Percentiles rank a stretch among this genome's conserved stretches.
These are phyloP conservation scores for Atractiella rhizophila DNA, from an alignment of 768 basidiomycete species.

Conservation along the genomic window DNA sequence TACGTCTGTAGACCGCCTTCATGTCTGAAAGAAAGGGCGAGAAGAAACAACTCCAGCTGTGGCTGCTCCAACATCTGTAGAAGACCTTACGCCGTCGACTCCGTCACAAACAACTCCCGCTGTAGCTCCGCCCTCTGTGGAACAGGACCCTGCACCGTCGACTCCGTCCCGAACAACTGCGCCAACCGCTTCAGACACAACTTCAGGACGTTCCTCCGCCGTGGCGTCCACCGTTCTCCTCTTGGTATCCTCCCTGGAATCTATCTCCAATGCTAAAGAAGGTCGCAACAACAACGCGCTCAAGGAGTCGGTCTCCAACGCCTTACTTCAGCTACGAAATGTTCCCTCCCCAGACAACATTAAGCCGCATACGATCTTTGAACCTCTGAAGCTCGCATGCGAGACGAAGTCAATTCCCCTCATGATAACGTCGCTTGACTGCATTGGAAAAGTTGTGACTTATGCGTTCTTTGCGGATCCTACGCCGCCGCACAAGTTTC, in stretches of 20 bases:
- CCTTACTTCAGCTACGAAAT: constrained; percentile 14
- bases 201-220: constrained; percentile 7
- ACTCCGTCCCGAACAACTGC: too few species aligned
- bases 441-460: constrained; percentile 88
- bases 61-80: too few species aligned
- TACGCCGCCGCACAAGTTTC: constrained; percentile 22
- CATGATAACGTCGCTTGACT: constrained; percentile 88
- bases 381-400: constrained; percentile 85
- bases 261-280: constrained; percentile 15
- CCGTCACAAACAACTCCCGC: too few species aligned
- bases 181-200: too few species aligned
- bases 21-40: too few species aligned
- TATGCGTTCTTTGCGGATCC: constrained; percentile 84
- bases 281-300: constrained; percentile 13
- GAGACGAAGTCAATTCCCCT: constrained; percentile 81
- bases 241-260: constrained; percentile 15
- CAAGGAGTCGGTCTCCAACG: constrained; percentile 14
- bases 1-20: too few species aligned
- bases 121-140: too few species aligned
- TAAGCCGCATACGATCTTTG: constrained; percentile 27
- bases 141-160: too few species aligned
- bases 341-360: neutral
- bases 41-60: too few species aligned
- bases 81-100: too few species aligned
- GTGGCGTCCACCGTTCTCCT: constrained; percentile 9